These are phyloP conservation scores for Dovyalis caffra DNA, from an alignment of 345 rosid species.

Conservation along the genomic window DNA sequence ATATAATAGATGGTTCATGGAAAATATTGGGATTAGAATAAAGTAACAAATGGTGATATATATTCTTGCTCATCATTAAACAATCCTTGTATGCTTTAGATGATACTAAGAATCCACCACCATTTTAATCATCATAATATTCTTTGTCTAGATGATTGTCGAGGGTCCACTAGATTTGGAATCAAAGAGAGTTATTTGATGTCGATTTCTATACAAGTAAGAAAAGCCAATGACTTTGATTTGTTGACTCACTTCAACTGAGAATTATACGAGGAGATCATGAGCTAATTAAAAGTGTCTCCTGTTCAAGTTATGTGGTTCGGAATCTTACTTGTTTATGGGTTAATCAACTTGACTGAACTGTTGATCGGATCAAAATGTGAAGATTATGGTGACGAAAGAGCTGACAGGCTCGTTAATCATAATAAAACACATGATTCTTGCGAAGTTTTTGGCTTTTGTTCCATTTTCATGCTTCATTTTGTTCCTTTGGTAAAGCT, in stretches of 20 bases:
- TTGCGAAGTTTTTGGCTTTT: constrained; percentile 52
- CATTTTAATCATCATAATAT: constrained; percentile 18
- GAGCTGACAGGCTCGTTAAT: constrained; percentile 22
- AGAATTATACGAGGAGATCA: constrained; percentile 21
- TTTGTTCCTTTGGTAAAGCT: constrained; percentile 13
- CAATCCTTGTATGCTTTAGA: constrained; percentile 20
- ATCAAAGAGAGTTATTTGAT: constrained; percentile 23
- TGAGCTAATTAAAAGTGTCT: constrained; percentile 20
- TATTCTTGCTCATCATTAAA: constrained; percentile 28
- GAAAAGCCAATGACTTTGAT: constrained; percentile 9
- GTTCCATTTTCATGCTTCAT: constrained; percentile 20
- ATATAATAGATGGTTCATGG: constrained; percentile 11
- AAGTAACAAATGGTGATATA: constrained; percentile 29
- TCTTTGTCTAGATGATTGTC: constrained; percentile 36
- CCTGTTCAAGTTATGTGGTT: constrained; percentile 20
- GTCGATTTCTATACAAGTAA: constrained; percentile 3
- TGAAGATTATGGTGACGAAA: constrained; percentile 16
- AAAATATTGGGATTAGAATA: constrained; percentile 26
- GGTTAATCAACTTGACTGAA: constrained; percentile 15
- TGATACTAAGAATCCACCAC: constrained; percentile 38
- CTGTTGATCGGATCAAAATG: constrained; percentile 22
- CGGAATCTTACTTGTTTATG: constrained; percentile 23
- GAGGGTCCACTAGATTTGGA: constrained; percentile 36
- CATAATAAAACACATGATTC: constrained; percentile 41
- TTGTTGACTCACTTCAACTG: constrained; percentile 17